Percentiles rank a stretch among this genome's conserved stretches.
Conservation (phyloP, 768 basidiomycete species). For the Gloeostereum incarnatum region DNA sequence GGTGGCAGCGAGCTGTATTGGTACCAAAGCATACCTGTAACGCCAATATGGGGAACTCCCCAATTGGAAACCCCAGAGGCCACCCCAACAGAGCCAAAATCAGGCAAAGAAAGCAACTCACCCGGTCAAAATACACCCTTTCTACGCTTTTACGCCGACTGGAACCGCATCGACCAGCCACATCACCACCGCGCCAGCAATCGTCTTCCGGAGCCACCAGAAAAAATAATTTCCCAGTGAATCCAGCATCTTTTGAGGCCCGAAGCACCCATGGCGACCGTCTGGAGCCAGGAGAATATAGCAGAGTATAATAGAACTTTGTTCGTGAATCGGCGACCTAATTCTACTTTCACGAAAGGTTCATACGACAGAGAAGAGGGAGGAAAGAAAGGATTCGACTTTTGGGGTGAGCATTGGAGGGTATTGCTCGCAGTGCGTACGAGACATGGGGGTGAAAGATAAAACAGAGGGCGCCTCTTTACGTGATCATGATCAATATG, state of each 20-base stretch:
- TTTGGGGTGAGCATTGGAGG: slow-evolving; percentile 33
- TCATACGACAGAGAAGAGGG: slow-evolving; percentile 52
- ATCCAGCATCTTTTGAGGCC: slow-evolving; percentile 19
- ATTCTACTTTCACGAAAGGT: slow-evolving; percentile 51
- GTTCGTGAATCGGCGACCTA: slow-evolving; percentile 50
- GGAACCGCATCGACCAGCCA: slow-evolving; percentile 54
- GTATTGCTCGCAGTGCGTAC: slow-evolving; percentile 42
- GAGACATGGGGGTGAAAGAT: slow-evolving; percentile 8
- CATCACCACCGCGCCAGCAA: slow-evolving; percentile 26
- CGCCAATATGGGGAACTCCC: too few species aligned
- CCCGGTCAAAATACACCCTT: slow-evolving; percentile 53
- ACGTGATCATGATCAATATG: too few species aligned
- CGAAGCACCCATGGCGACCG: too few species aligned
- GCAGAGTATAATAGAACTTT: slow-evolving; percentile 44
- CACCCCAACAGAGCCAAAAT: background rate
- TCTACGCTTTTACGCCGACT: slow-evolving; percentile 49
- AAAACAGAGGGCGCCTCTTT: too few species aligned
- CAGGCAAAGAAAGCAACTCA: slow-evolving; percentile 20
- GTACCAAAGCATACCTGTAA: background rate
- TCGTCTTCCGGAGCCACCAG: slow-evolving; percentile 33
- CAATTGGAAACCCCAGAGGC: background rate
- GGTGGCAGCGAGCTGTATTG: slow-evolving; percentile 37
- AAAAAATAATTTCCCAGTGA: slow-evolving; percentile 19
- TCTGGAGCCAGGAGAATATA: slow-evolving; percentile 40
- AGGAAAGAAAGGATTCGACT: slow-evolving; percentile 45